Base-by-base conservation (phyloP, 805 yeast species). In the Hemisphaericaspora nanyangensis region DNA sequence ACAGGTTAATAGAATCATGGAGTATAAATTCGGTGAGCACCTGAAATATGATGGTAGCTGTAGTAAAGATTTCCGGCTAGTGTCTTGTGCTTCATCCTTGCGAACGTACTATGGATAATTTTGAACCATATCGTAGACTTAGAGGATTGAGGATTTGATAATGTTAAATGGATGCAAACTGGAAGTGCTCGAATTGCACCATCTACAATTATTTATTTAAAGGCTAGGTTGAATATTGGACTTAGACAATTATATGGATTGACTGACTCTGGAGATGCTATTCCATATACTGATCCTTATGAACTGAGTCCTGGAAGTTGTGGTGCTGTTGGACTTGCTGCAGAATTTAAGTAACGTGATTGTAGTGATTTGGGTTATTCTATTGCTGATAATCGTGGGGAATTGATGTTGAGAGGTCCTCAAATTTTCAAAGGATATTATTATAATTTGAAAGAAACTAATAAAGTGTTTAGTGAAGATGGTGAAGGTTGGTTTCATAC, bases 111-210 rank as follows among this genome's bases (percentile, higher is more conserved):
- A 67, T 44, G 47, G 53, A 4, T 46, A 65, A 17, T 46, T 57
- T n/a, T 22, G 26, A 22, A 22, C 26, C 26, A 8, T 22, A 22
- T 22, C 51, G 51, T 8, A 36, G 51, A 22, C 48, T 62, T 22
- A 55, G 64, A 24, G 53, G 48, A 20, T 58, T 58, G 45, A 43
- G 72, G 72, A 2, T 54, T 64, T 33, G 65, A 63, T 30, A 59
- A 58, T 35, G 42, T 64, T 44, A 20, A 30, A 24, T 49, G 35
- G 32, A 46, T 56, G 15, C 50, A 56, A 35, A 60, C 66, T 10
- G 73, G 90, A 16, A 79, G 85, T 24, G 89, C 90, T 2, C 91
- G 91, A 17, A 68, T 84, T 44, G 67, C 84, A 16, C 70, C 73
- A 16, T 79, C 74, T 26, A 79, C 87, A 1, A 65, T 81, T 27